These are phyloP conservation scores for Xylaria sp. DNA, from an alignment of 2,329 filamentous ascomycete genomes.

Conservation along the genomic window DNA sequence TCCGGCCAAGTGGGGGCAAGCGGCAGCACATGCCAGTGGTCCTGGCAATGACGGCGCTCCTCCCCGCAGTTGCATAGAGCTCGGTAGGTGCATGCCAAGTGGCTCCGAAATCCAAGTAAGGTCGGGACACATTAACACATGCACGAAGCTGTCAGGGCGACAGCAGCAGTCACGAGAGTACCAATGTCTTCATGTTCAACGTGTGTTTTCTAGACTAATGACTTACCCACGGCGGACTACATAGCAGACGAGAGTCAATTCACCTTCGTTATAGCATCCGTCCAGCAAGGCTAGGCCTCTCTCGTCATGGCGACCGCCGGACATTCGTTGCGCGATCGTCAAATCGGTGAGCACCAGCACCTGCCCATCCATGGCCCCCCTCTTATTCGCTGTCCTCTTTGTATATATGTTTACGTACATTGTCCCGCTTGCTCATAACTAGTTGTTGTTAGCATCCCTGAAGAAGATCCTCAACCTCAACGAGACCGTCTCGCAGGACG, in stretches of 20 bases:
- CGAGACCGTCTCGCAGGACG: constrained; percentile 70
- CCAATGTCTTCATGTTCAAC: constrained; percentile 15
- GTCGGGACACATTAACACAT: constrained; percentile 26
- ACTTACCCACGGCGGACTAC: constrained; percentile 21
- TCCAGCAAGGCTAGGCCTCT: constrained; percentile 20
- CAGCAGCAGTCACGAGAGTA: constrained; percentile 19
- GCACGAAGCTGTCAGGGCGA: neutral
- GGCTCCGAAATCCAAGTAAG: constrained; percentile 9
- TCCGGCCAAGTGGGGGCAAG: constrained; percentile 5
- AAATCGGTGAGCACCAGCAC: constrained; percentile 44
- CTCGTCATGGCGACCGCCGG: constrained; percentile 45
- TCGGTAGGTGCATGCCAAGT: constrained; percentile 33
- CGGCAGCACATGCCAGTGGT: neutral
- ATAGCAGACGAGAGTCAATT: constrained; percentile 28
- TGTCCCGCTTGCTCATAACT: neutral
- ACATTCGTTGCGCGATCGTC: constrained; percentile 47
- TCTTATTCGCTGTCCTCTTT: neutral
- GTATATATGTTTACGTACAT: neutral
- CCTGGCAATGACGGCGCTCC: neutral
- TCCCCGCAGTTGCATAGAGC: constrained; percentile 28
- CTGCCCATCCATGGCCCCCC: neutral
- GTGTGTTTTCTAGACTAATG: constrained; percentile 23
- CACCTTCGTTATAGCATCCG: constrained; percentile 4
- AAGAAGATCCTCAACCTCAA: constrained; percentile 97
- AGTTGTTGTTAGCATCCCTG: constrained; percentile 72